Evolutionary conservation across 768 basidiomycete genomes (phyloP).

Genomic region (Podaxis sp.): DNA sequence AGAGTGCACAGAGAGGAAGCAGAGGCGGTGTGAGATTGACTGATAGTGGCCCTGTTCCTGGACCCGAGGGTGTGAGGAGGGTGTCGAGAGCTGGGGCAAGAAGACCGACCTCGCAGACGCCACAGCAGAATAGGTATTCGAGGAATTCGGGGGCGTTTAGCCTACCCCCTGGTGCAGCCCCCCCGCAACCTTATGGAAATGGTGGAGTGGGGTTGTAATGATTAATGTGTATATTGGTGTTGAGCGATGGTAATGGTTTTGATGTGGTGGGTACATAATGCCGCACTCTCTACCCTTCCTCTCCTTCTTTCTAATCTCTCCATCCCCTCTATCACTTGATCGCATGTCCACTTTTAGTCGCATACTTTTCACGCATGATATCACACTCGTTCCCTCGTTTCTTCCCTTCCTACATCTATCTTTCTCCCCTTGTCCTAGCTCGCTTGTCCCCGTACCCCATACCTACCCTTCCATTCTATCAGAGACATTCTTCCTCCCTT

Average conservation of each 20-base stretch:
- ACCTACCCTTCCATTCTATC: neutral
- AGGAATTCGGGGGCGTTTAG: constrained; percentile 50
- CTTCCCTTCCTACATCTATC: neutral
- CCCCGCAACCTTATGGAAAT: constrained; percentile 47
- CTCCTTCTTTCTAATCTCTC: constrained; percentile 9
- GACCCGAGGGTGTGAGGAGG: constrained; percentile 74
- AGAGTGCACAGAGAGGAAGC: constrained; percentile 16
- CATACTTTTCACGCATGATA: constrained; percentile 15
- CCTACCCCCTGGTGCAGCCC: constrained; percentile 77
- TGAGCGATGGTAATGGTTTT: neutral
- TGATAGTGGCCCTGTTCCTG: constrained; percentile 83
- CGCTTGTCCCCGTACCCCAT: constrained; percentile 2
- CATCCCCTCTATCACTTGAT: constrained; percentile 9
- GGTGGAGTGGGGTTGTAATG: constrained; percentile 12
- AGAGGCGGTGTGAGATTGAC: constrained; percentile 73
- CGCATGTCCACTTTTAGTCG: constrained; percentile 9
- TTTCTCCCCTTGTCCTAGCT: neutral
- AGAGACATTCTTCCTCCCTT: constrained; percentile 10
- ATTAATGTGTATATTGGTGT: constrained; percentile 13
- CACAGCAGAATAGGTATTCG: constrained; percentile 71
- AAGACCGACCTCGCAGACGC: constrained; percentile 60
- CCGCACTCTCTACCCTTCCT: constrained; percentile 9
- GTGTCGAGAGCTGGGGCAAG: constrained; percentile 64
- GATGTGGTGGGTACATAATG: constrained; percentile 12
- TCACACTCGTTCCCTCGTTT: constrained; percentile 18